Evolutionary conservation across 345 rosid species (phyloP).

Genomic region (Eucalyptus cloeziana): DNA sequence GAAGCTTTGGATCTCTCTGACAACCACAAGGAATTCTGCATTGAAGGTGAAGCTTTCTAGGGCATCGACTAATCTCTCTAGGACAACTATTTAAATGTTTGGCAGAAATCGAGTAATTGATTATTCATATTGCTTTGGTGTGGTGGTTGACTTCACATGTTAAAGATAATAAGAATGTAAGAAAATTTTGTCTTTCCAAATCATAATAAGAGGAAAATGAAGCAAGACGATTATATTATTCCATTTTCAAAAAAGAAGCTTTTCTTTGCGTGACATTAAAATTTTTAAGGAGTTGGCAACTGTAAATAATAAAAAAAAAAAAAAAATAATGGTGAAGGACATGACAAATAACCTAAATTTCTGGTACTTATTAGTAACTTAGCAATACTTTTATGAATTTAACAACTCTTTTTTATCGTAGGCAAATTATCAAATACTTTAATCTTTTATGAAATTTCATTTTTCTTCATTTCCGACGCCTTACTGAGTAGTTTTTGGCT

Average conservation of each 20-base stretch:
- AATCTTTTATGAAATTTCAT: background rate
- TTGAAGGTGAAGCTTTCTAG: background rate
- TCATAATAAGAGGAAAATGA: background rate
- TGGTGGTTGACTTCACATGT: background rate
- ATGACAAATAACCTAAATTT: background rate
- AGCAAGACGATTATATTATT: background rate
- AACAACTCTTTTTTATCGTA: background rate
- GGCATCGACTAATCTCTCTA: background rate
- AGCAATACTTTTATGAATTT: background rate
- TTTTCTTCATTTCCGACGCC: background rate
- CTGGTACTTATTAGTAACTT: background rate
- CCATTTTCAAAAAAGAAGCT: background rate
- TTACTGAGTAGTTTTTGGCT: background rate
- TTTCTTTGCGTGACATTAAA: background rate
- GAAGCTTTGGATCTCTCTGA: background rate
- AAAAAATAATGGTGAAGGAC: background rate
- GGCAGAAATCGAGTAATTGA: background rate
- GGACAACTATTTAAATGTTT: background rate
- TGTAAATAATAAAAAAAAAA: background rate
- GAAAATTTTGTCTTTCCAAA: background rate
- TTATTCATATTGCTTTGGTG: background rate
- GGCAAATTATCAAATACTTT: background rate
- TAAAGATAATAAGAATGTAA: background rate
- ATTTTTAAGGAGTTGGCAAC: background rate
- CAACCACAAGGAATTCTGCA: background rate